Evolutionary conservation across 352 stramenopile genomes (phyloP), one percentile per base, ranked within the genome.

Genomic region (Globisporangium heterothallicum): DNA sequence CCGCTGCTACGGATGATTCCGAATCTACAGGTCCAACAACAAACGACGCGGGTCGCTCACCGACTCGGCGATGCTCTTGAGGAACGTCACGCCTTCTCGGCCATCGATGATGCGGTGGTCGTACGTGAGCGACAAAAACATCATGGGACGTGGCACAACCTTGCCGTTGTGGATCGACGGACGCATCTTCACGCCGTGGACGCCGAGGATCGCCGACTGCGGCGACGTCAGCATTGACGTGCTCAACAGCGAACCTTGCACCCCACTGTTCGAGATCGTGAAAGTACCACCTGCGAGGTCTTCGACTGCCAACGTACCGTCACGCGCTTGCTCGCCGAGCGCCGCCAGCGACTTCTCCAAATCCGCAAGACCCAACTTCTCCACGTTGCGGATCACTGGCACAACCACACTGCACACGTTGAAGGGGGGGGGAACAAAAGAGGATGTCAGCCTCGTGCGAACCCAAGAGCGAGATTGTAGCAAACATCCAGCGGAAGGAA

Each of bases 71-170:
- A 99, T 94, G 57, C 74, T 97, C 78, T 98, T 98, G 55, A 99
- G 84, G 81, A 99, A 98, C n/a, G 96, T 99, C 49, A 99, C 97
- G 55, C 92, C 95, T 79, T 99, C 97, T 68, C 97, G 94, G 47
- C 97, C 97, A 75, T 99, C 97, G 63, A 99, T 99, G 62, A 99
- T 87, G 61, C 97, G 88, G 84, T 99, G 97, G 80, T 99, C 97
- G 77, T 99, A 99, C 38, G 96, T 99, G 42, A 99, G 82, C 42
- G 97, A 97, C 41, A 99, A 76, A 67, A 98, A 99, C 97, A 99
- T 99, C 96, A 99, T 99, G n/a, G 97, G 97, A 48, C 97, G 74
- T 16, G 96, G 83, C 51, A 98, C 92, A 40, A 99, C 78, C 68
- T 98, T 84, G 47, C 97, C 97, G 53, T 82, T 78, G 19, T 84